Evolutionary conservation across 495 filamentous ascomycete genomes (phyloP).

Genomic region (Hypoxylon crocopeplum): DNA sequence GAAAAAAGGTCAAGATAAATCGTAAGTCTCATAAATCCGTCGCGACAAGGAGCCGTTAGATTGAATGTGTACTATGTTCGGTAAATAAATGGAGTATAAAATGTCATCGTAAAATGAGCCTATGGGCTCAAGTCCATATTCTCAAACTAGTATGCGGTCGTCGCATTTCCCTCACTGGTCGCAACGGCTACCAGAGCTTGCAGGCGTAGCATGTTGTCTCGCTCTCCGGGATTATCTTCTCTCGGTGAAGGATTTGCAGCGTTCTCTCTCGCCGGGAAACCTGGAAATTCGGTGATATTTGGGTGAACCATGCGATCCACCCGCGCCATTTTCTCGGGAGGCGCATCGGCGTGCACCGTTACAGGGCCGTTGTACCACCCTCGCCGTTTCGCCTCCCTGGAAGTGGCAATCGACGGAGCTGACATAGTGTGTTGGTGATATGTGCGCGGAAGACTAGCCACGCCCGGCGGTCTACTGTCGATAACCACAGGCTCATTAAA

Average conservation of each 20-base stretch:
- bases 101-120: not conserved
- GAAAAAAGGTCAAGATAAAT: conserved; percentile 21
- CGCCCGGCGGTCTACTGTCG: conserved; percentile 12
- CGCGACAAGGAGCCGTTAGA: conserved; percentile 1
- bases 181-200: conserved; percentile 90
- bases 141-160: conserved; percentile 57
- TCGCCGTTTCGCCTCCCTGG: conserved; percentile 67
- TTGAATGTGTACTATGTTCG: conserved; percentile 11
- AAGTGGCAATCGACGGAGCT: conserved; percentile 55
- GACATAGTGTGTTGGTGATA: conserved; percentile 60
- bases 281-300: conserved; percentile 52
- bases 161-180: conserved; percentile 76
- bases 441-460: conserved; percentile 21
- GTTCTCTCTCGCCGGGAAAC: conserved; percentile 50
- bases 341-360: conserved; percentile 41
- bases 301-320: conserved; percentile 58
- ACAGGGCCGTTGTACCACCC: conserved; percentile 73
- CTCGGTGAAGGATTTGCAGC: conserved; percentile 17
- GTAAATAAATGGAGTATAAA: conserved; percentile 9
- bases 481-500: conserved; percentile 49
- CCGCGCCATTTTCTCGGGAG: conserved; percentile 47
- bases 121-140: not conserved
- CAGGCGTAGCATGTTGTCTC: conserved; percentile 65
- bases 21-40: conserved; percentile 28
- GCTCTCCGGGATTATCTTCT: conserved; percentile 42